A percentile compares a stretch with the other conserved stretches of the same genome.
Conservation (phyloP, 2,329 filamentous ascomycete genomes). For the Neurospora crassa region DNA sequence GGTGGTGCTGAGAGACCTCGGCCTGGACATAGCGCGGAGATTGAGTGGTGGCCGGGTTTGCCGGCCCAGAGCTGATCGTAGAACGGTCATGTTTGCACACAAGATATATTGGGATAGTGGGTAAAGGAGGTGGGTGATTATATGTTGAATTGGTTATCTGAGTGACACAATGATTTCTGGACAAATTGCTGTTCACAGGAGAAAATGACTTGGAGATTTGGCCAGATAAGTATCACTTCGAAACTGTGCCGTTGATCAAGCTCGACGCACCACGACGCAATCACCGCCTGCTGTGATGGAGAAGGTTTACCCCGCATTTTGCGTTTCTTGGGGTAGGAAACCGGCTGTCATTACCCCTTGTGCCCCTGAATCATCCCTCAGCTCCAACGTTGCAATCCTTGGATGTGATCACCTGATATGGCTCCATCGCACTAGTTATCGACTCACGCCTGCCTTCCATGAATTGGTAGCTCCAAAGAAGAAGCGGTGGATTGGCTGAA, state of each 20-base stretch:
- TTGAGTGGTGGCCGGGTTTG: not conserved
- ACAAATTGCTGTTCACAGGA: not conserved
- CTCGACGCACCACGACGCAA: not conserved
- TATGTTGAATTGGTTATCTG: not conserved
- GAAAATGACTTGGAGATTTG: not conserved
- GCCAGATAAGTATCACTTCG: not conserved
- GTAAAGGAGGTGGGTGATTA: not conserved
- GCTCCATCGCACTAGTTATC: not conserved
- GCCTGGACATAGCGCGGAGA: not conserved
- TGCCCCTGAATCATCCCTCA: not conserved
- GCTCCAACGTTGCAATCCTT: not conserved
- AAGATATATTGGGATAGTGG: not conserved
- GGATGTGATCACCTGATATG: not conserved
- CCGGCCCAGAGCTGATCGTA: not conserved
- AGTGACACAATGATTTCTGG: not conserved
- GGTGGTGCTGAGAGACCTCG: not conserved
- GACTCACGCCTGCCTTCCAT: not conserved
- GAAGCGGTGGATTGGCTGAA: not conserved
- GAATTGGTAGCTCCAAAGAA: not conserved
- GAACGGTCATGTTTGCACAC: not conserved
- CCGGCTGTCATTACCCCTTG: not conserved
- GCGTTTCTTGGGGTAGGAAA: not conserved
- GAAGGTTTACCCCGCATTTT: not conserved
- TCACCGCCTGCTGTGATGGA: not conserved
- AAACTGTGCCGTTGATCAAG: not conserved